Base-by-base conservation (phyloP, 2,329 filamentous ascomycete genomes). In the Dothistroma pini region DNA sequence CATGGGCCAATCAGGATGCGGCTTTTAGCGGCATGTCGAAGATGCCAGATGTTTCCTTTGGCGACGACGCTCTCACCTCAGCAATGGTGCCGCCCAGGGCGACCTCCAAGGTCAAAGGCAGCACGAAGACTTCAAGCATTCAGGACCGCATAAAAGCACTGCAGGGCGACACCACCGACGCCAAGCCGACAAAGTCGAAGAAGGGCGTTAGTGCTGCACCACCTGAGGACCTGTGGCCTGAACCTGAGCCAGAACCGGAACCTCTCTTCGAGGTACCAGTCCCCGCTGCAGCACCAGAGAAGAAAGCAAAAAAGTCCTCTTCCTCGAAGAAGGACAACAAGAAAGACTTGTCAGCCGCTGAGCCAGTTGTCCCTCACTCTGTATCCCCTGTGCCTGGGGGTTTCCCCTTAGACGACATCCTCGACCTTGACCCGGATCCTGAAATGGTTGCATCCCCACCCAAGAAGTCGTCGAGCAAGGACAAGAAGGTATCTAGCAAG, bases 71-170 rank as follows among this genome's bases (percentile, higher is more conserved):
- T 59, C 65, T 72, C 68, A 65, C 72, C 60, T 69, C 65, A 64
- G 66, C 74, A 66, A 71, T 74, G 67, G 74, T 76, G 68, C 74
- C 75, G 64, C 73, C 77, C 60, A 78, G 78, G 68, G 73, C 78
- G 67, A 73, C 76, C 49, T 68, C 76, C 54, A 79, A 79, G 68
- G 69, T 74, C 58, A 72, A 79, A 76, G 65, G 74, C 76, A 19
- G 79, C 60, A 71, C 68, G 53, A 79, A 78, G 66, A 74, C 77
- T 14, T 80, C 68, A 77, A 54, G 76, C 41, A 69, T 85, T 48
- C 78, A 81, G 16, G 83, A 86, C 65, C 80, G 80, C 66, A 81
- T 85, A 73, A 83, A 77, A 66, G 71, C 78, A 16, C 66, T 76
- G 56, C 72, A 76, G 65, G 74, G 70, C 59, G 76, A 77, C 49